Percentiles rank a stretch among this genome's conserved stretches.
phyloP scores from a whole-genome alignment of 2,329 filamentous ascomycete species.

The Corinectria fuckeliana region DNA sequence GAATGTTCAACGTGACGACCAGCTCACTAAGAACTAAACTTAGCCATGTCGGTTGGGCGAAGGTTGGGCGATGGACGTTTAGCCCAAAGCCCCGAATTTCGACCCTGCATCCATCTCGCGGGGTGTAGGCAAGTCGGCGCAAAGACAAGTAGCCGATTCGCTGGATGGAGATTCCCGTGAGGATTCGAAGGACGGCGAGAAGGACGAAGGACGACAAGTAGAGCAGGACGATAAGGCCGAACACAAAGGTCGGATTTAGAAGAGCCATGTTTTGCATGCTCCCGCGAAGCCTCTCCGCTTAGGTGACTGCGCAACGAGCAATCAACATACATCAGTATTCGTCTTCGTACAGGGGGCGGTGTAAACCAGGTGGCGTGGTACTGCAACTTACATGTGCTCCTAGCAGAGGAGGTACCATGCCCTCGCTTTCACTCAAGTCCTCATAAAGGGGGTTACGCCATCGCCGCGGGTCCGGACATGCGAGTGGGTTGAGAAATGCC shows the following conservation, averaged over 20 bases:
- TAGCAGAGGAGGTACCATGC: conserved; percentile 37
- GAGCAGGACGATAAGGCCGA: conserved; percentile 82
- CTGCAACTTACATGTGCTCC: conserved; percentile 32
- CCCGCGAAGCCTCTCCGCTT: conserved; percentile 35
- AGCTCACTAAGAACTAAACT: conserved; percentile 89
- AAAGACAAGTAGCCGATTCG: conserved; percentile 92
- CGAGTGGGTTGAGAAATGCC: conserved; percentile 27
- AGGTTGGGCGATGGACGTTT: conserved; percentile 89
- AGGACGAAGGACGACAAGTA: conserved; percentile 93
- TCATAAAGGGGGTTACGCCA: conserved; percentile 35
- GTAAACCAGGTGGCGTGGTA: conserved; percentile 31
- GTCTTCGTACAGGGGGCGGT: conserved; percentile 28
- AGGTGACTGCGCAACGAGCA: conserved; percentile 24
- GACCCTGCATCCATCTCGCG: conserved; percentile 85
- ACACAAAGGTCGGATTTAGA: conserved; percentile 79
- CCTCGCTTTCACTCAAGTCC: conserved; percentile 31
- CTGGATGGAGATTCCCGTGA: conserved; percentile 95
- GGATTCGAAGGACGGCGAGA: conserved; percentile 89
- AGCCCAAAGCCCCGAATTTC: conserved; percentile 89
- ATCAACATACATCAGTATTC: conserved; percentile 28
- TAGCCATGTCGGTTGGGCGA: conserved; percentile 95
- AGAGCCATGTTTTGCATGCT: conserved; percentile 61
- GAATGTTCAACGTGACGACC: conserved; percentile 80
- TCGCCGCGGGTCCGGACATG: conserved; percentile 27
- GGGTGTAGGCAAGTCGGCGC: conserved; percentile 87